Evolutionary conservation across 2,329 filamentous ascomycete genomes (phyloP), one percentile per base, ranked within the genome.

Genomic region (Monilinia fructigena): DNA sequence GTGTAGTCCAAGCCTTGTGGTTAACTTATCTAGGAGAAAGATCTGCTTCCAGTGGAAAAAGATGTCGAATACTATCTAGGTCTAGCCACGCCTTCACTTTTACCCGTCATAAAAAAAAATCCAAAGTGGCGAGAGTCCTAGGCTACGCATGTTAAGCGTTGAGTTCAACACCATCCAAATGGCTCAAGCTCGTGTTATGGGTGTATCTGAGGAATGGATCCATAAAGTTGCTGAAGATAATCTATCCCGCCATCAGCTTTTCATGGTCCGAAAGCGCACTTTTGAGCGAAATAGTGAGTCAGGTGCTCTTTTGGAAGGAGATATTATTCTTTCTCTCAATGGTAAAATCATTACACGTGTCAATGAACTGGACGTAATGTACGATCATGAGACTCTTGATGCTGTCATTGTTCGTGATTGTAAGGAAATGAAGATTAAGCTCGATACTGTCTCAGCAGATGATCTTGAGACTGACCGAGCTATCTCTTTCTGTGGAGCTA

Each of bases 21-120:
- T 83, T 99, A 64, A 97, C 93, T 8, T 99, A 99, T 77, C 87
- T 99, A 1, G 95, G 95, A 59, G 95, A 99, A 79, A 89, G 94
- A 45, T 90, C 86, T 7, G 83, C 87, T 0, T 88, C 88, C 74
- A 89, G 86, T 66, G 88, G 92, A 72, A 91, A 91, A 96, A 71
- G 95, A 99, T 73, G 91, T 96, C 70, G 95, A 99, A 78, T 99
- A 99, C 75, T 94, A 98, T 75, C 88, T 99, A 7, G 95, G 95
- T 60, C 85, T 98, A 64, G 90, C 92, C 20, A 96, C 93, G 0
- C 92, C 93, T 4, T 93, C 92, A 20, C 82, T 99, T 14, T 84
- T 97, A 1, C 93, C 94, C 0, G 90, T 99, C n/a, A 84, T 97
- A 53, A 85, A 89, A 26, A 26, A 88, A 96, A 76, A 92, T 99